These are phyloP conservation scores for Tulasnella sp. DNA, from an alignment of 768 basidiomycete genomes.

Conservation along the genomic window DNA sequence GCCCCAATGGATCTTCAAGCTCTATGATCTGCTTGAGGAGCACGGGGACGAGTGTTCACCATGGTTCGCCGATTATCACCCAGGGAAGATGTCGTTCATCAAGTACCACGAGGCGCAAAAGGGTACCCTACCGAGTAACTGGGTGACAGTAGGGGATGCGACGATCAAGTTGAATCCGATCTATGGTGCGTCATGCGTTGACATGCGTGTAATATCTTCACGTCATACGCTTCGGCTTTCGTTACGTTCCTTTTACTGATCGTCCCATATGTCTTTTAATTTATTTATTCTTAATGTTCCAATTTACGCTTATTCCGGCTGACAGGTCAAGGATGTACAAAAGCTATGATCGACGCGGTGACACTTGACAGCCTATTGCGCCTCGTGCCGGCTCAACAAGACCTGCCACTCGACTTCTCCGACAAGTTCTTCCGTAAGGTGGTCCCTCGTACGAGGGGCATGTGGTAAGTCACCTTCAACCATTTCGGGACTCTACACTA, in stretches of 20 bases:
- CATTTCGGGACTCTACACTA: not conserved
- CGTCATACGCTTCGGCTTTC: not conserved
- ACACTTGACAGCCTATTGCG: not conserved
- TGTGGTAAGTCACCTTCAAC: not conserved
- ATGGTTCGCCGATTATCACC: not conserved
- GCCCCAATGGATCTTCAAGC: not conserved
- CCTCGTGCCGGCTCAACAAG: not conserved
- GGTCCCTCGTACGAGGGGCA: not conserved
- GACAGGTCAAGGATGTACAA: not conserved
- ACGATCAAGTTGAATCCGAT: slow-evolving; percentile 12
- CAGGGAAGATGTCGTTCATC: not conserved
- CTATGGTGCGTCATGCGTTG: slow-evolving; percentile 10
- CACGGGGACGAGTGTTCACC: slow-evolving; percentile 1
- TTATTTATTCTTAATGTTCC: not conserved
- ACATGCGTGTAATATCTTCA: no score
- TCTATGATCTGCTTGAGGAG: slow-evolving; percentile 10
- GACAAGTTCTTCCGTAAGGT: not conserved
- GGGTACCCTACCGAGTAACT: not conserved
- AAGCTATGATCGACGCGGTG: not conserved
- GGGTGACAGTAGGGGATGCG: slow-evolving; percentile 3
- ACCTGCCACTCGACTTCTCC: not conserved
- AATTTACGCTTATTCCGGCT: not conserved
- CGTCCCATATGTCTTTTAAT: not conserved
- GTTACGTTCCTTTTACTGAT: not conserved
- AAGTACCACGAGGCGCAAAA: not conserved